Percentiles rank a stretch among this genome's conserved stretches.
These are phyloP conservation scores for Fusarium compactum DNA, from an alignment of 2,329 filamentous ascomycete genomes.

Conservation along the genomic window DNA sequence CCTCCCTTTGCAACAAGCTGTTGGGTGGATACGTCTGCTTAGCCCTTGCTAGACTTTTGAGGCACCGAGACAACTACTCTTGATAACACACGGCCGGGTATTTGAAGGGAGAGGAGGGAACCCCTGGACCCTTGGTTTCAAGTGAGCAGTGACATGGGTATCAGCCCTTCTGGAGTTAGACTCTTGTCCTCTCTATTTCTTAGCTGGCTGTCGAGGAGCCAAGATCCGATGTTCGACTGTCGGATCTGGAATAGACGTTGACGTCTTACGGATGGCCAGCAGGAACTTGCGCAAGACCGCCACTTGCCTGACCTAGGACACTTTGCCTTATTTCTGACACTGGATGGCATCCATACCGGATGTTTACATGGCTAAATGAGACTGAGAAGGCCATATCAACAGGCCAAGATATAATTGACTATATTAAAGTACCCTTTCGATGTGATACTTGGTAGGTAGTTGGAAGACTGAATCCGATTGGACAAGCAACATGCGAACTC, in stretches of 20 bases:
- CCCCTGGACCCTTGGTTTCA: background rate
- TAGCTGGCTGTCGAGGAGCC: background rate
- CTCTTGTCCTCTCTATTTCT: background rate
- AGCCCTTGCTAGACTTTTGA: conserved; percentile 18
- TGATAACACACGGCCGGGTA: background rate
- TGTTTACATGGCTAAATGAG: conserved; percentile 3
- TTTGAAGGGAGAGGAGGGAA: conserved; percentile 2
- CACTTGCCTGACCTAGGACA: conserved; percentile 21
- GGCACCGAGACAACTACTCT: conserved; percentile 27
- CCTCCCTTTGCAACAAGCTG: conserved; percentile 11
- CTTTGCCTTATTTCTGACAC: conserved; percentile 17
- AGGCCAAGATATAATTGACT: background rate
- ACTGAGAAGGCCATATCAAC: background rate
- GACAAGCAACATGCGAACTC: background rate
- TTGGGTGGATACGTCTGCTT: conserved; percentile 4
- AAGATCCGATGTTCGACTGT: background rate
- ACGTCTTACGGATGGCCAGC: background rate
- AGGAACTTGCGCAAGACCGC: conserved; percentile 20
- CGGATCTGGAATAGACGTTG: background rate
- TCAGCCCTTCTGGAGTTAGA: background rate
- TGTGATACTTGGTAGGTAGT: background rate
- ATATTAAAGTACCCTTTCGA: background rate
- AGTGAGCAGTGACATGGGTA: background rate
- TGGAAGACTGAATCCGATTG: background rate
- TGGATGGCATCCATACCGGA: conserved; percentile 3